Percentiles rank a stretch among this genome's conserved stretches.
Evolutionary conservation across 352 stramenopile genomes (phyloP).

Genomic region (Aphanomyces stellatus): DNA sequence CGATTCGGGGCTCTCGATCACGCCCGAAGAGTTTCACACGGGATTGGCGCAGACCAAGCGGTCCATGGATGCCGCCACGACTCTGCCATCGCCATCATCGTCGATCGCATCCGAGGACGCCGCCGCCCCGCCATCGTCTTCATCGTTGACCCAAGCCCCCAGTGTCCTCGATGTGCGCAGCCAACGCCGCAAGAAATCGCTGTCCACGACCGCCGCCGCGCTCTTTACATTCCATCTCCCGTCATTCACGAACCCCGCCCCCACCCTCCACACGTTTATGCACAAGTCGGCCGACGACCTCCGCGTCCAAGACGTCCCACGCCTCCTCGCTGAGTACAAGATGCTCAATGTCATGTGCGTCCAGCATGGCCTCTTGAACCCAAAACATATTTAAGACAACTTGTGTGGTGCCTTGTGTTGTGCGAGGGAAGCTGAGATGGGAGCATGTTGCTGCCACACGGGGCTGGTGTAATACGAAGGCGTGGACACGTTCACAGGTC

Average conservation of each 20-base stretch:
- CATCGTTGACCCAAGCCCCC: neutral
- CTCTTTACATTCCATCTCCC: neutral
- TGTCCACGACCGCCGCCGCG: neutral
- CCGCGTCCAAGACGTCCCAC: slow-evolving; percentile 1
- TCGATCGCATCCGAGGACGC: neutral
- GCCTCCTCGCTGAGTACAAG: slow-evolving; percentile 21
- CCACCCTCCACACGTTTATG: slow-evolving; percentile 1
- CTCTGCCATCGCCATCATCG: neutral
- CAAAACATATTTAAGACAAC: neutral
- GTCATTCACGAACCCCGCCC: neutral
- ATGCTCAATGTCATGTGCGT: neutral
- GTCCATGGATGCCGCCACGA: neutral
- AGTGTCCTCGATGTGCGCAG: slow-evolving; percentile 5
- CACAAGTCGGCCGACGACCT: slow-evolving; percentile 5
- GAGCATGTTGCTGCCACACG: too few species aligned
- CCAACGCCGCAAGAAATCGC: neutral
- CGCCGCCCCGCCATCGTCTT: neutral
- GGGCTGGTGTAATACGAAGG: too few species aligned
- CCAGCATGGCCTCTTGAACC: neutral
- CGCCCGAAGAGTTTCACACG: slow-evolving; percentile 59
- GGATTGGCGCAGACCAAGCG: slow-evolving; percentile 37
- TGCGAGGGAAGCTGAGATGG: too few species aligned
- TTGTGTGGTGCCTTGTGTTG: neutral
- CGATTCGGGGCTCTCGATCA: slow-evolving; percentile 59
- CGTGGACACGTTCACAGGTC: too few species aligned